Evolutionary conservation across 2,329 filamentous ascomycete genomes (phyloP).

Genomic region (Colletotrichum lupini): DNA sequence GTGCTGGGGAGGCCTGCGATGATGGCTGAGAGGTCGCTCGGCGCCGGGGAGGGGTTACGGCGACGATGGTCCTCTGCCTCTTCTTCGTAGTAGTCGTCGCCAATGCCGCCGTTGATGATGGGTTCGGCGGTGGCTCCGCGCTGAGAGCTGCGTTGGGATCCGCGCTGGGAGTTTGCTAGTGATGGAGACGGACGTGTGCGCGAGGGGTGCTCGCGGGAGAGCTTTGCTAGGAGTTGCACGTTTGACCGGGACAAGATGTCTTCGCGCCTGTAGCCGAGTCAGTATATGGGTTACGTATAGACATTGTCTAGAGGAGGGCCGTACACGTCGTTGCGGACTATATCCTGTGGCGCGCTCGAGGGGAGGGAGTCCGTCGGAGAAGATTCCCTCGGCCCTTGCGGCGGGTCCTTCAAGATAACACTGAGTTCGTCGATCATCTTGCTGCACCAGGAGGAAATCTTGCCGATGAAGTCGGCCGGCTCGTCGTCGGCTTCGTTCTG

Average conservation of each 20-base stretch:
- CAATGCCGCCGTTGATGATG: not conserved
- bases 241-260: constrained; percentile 10
- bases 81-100: not conserved
- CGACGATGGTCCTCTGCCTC: not conserved
- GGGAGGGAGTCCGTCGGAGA: constrained; percentile 24
- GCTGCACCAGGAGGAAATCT: not conserved
- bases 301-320: not conserved
- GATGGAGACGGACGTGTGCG: constrained; percentile 1
- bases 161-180: not conserved
- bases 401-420: not conserved
- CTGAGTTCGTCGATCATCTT: constrained; percentile 18
- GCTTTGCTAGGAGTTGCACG: constrained; percentile 19
- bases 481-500: not conserved
- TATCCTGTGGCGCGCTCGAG: not conserved
- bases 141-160: not conserved
- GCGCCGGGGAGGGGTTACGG: constrained; percentile 1
- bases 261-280: constrained; percentile 11
- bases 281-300: not conserved
- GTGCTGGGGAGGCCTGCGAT: constrained; percentile 14
- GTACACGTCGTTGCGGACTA: constrained; percentile 26
- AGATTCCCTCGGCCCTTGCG: not conserved
- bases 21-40: not conserved
- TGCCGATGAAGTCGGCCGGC: not conserved
- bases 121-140: not conserved
- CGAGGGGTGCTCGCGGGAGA: not conserved